Percentiles rank a stretch among this genome's conserved stretches.
These are phyloP conservation scores for Ceratocystis huliohia DNA, from an alignment of 2,329 filamentous ascomycete genomes.

Conservation along the genomic window DNA sequence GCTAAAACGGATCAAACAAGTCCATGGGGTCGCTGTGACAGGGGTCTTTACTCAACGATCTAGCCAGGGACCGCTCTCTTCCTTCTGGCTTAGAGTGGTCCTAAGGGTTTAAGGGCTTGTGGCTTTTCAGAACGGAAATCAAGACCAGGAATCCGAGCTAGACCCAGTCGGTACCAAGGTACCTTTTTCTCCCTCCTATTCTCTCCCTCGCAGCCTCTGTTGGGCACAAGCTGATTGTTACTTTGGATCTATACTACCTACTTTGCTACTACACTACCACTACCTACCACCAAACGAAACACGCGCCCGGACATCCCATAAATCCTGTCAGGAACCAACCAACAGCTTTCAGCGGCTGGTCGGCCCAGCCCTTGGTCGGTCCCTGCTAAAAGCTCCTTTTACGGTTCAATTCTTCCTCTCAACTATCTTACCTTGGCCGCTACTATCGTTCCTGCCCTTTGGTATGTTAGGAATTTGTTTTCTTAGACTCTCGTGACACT, in stretches of 20 bases:
- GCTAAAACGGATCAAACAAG: neutral
- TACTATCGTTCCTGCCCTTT: neutral
- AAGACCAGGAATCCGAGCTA: too few relatives aligned
- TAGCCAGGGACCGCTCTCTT: conserved; percentile 5
- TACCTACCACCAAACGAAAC: neutral
- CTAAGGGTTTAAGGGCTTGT: neutral
- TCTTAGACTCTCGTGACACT: neutral
- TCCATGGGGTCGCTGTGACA: neutral
- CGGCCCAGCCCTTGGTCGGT: neutral
- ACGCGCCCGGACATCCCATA: neutral
- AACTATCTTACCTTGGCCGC: neutral
- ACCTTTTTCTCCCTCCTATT: too few relatives aligned
- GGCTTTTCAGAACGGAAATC: too few relatives aligned
- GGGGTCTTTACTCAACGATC: neutral
- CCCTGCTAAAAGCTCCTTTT: neutral
- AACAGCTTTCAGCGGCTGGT: neutral
- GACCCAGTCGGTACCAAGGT: too few relatives aligned
- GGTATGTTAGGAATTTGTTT: neutral
- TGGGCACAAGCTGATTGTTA: neutral
- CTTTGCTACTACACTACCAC: neutral
- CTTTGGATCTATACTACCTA: neutral
- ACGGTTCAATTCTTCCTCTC: neutral
- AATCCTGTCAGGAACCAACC: conserved; percentile 6
- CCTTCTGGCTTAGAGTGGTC: neutral
- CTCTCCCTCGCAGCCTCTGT: too few relatives aligned